These are phyloP conservation scores for Ceratocystis cacaofunesta DNA, from an alignment of 2,329 filamentous ascomycete species.

Conservation along the genomic window DNA sequence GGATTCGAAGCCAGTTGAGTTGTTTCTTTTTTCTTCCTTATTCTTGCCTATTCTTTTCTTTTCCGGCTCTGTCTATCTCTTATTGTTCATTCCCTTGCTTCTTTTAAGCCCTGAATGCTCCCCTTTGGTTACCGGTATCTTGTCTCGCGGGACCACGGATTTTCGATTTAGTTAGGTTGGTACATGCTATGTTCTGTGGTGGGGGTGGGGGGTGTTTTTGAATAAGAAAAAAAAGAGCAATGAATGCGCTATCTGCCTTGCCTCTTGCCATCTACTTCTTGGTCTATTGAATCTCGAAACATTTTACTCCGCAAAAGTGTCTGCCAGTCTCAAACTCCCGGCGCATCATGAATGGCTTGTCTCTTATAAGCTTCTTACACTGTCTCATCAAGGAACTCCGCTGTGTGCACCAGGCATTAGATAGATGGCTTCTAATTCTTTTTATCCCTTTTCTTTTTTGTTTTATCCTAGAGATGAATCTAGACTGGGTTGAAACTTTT, in stretches of 20 bases:
- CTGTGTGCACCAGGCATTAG: neutral
- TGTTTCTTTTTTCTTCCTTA: neutral
- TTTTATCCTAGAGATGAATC: neutral
- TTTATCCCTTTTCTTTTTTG: neutral
- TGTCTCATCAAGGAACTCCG: neutral
- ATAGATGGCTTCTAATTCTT: neutral
- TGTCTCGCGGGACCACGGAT: neutral
- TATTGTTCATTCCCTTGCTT: neutral
- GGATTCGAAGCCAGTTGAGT: neutral
- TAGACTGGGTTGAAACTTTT: neutral
- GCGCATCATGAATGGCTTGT: neutral
- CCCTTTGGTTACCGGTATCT: neutral
- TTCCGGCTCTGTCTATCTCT: neutral
- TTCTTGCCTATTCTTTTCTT: neutral
- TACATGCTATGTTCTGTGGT: neutral
- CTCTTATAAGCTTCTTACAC: neutral
- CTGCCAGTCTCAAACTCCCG: slow-evolving; percentile 1
- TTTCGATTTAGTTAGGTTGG: neutral
- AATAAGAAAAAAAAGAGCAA: too few species aligned
- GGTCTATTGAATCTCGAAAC: neutral
- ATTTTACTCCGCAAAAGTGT: neutral
- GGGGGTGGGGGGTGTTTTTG: neutral
- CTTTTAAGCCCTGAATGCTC: neutral
- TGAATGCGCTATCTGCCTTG: neutral
- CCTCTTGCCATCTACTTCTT: neutral